phyloP scores from a whole-genome alignment of 2,329 filamentous ascomycete species.

The Fusarium bactridioides region DNA sequence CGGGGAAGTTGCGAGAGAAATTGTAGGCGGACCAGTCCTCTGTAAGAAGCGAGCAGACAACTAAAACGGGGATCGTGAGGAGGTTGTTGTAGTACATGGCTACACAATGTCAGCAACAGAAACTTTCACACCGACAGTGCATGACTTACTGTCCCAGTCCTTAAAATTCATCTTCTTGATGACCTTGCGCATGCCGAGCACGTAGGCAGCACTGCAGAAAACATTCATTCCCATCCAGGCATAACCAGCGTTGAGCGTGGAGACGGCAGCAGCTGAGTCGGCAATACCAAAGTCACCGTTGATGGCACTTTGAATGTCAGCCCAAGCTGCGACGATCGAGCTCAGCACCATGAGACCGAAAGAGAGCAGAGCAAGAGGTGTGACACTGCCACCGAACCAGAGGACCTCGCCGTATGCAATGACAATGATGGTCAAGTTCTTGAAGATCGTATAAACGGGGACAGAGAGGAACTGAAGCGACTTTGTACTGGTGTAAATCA shows the following conservation, averaged over 20 bases:
- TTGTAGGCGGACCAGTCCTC: slow-evolving; percentile 95
- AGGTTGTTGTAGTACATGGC: slow-evolving; percentile 99
- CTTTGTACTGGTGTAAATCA: slow-evolving; percentile 99
- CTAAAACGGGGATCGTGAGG: slow-evolving; percentile 90
- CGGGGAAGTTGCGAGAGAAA: slow-evolving; percentile 85
- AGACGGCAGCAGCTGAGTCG: slow-evolving; percentile 77
- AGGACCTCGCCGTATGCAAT: slow-evolving; percentile 98
- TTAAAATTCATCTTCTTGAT: slow-evolving; percentile 99
- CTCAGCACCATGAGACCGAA: slow-evolving; percentile 97
- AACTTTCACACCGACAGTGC: slow-evolving; percentile 1
- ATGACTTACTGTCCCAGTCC: slow-evolving; percentile 93
- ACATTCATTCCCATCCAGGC: slow-evolving; percentile 99
- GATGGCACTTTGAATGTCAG: slow-evolving; percentile 89
- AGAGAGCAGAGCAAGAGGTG: slow-evolving; percentile 84
- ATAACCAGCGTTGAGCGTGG: slow-evolving; percentile 92
- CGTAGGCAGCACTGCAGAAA: slow-evolving; percentile 88
- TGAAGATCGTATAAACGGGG: slow-evolving; percentile 99
- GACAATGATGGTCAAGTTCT: slow-evolving; percentile 98
- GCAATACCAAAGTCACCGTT: slow-evolving; percentile 63
- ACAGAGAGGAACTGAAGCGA: slow-evolving; percentile 96
- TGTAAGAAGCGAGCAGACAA: slow-evolving; percentile 79
- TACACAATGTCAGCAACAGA: slow-evolving; percentile 53
- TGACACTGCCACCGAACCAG: slow-evolving; percentile 96
- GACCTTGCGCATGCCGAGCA: slow-evolving; percentile 94
- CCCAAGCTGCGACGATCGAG: slow-evolving; percentile 95